Percentiles rank a stretch among this genome's conserved stretches.
These are phyloP conservation scores for Neoboletus brunneissimus DNA, from an alignment of 768 basidiomycete species.

Conservation along the genomic window DNA sequence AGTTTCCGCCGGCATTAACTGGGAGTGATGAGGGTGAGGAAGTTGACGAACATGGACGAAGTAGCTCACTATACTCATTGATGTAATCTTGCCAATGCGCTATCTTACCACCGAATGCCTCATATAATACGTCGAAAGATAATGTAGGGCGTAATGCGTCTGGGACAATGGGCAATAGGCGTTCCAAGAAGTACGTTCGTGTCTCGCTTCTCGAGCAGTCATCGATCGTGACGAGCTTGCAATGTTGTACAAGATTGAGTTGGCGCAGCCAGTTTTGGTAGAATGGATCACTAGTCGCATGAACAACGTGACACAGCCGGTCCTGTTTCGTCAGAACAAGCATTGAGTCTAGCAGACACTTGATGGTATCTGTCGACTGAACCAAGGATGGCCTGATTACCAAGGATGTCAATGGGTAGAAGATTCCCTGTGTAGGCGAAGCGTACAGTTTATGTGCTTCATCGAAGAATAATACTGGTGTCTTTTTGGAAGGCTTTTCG, in stretches of 20 bases:
- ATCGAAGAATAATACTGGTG: constrained; percentile 80
- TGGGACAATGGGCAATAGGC: constrained; percentile 66
- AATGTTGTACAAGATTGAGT: constrained; percentile 78
- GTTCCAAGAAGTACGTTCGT: constrained; percentile 60
- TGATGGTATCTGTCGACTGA: constrained; percentile 78
- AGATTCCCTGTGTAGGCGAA: neutral
- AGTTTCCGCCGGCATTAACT: constrained; percentile 74
- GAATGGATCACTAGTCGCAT: constrained; percentile 81
- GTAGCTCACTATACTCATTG: constrained; percentile 58
- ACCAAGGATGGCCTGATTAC: constrained; percentile 64
- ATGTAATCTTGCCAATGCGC: constrained; percentile 82
- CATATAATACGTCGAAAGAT: constrained; percentile 70
- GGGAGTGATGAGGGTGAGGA: constrained; percentile 7
- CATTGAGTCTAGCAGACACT: constrained; percentile 80
- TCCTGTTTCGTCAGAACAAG: constrained; percentile 87
- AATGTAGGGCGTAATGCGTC: constrained; percentile 52
- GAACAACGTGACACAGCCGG: constrained; percentile 77
- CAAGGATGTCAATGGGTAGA: neutral
- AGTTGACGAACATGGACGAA: neutral
- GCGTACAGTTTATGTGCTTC: constrained; percentile 81
- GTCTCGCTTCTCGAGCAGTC: constrained; percentile 77
- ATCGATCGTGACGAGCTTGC: constrained; percentile 80
- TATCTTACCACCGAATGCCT: constrained; percentile 81
- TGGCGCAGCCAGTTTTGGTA: constrained; percentile 83
- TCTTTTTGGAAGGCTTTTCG: constrained; percentile 54